phyloP scores from a whole-genome alignment of 2,329 filamentous ascomycete genomes.

The Alternaria arborescens region DNA sequence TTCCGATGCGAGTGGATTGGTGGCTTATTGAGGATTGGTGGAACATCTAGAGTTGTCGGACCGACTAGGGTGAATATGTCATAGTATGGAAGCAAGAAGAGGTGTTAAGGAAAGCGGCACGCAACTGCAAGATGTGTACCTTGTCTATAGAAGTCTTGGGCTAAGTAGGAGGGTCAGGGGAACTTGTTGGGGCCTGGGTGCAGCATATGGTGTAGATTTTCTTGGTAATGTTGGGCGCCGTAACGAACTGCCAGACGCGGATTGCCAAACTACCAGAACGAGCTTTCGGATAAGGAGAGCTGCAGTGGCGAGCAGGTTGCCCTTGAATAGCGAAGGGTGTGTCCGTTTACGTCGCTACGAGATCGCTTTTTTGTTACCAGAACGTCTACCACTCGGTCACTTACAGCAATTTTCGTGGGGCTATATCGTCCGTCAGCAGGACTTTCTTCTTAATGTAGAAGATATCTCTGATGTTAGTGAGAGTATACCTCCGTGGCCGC shows the following conservation, averaged over 20 bases:
- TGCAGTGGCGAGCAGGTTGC: neutral
- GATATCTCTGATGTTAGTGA: fast-evolving
- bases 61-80: constrained; percentile 7
- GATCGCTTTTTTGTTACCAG: neutral
- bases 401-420: neutral
- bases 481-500: neutral
- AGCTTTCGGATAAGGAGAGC: too few relatives aligned
- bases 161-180: neutral
- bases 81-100: neutral
- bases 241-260: neutral
- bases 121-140: neutral
- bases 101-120: neutral
- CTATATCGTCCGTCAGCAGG: neutral
- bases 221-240: neutral
- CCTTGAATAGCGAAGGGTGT: neutral
- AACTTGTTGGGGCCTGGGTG: neutral
- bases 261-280: neutral
- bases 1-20: constrained; percentile 2
- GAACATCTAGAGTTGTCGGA: constrained; percentile 11
- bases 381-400: neutral
- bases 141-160: neutral
- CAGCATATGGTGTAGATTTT: neutral
- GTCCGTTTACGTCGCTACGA: neutral
- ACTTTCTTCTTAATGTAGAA: neutral
- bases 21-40: constrained; percentile 11